Conservation (phyloP, 768 basidiomycete genomes). For the Tulasnella calospora region DNA sequence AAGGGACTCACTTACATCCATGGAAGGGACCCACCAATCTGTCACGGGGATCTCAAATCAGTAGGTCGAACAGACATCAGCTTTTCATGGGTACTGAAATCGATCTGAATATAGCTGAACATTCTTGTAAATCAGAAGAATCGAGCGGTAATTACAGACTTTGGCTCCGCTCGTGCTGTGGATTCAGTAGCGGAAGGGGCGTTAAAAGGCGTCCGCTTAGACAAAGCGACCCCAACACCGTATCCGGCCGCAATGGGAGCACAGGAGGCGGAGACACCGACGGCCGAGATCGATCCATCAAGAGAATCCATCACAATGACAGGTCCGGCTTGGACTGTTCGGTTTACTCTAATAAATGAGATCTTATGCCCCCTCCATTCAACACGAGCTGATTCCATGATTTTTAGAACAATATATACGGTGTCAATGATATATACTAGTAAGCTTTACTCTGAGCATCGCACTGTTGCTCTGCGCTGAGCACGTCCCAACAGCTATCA, state of each 20-base stretch:
- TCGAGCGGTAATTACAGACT: neutral
- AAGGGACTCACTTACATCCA: neutral
- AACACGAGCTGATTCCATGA: too few relatives aligned
- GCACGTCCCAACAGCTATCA: too few relatives aligned
- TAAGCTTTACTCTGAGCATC: too few relatives aligned
- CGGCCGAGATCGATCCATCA: neutral
- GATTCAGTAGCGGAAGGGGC: neutral
- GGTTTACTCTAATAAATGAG: too few relatives aligned
- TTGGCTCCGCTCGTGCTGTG: neutral
- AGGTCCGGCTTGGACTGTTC: neutral
- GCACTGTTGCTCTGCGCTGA: too few relatives aligned
- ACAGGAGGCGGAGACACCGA: neutral
- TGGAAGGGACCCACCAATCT: neutral
- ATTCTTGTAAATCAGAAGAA: neutral
- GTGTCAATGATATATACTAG: too few relatives aligned
- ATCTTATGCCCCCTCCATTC: too few relatives aligned
- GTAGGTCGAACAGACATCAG: neutral
- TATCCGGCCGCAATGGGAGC: neutral
- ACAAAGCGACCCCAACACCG: neutral
- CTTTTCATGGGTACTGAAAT: neutral
- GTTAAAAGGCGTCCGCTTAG: neutral
- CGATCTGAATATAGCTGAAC: neutral
- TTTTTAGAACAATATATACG: too few relatives aligned
- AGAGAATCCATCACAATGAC: neutral
- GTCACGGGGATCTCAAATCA: neutral